These are phyloP conservation scores for Xylaria curta DNA, from an alignment of 495 filamentous ascomycete species.

Conservation along the genomic window DNA sequence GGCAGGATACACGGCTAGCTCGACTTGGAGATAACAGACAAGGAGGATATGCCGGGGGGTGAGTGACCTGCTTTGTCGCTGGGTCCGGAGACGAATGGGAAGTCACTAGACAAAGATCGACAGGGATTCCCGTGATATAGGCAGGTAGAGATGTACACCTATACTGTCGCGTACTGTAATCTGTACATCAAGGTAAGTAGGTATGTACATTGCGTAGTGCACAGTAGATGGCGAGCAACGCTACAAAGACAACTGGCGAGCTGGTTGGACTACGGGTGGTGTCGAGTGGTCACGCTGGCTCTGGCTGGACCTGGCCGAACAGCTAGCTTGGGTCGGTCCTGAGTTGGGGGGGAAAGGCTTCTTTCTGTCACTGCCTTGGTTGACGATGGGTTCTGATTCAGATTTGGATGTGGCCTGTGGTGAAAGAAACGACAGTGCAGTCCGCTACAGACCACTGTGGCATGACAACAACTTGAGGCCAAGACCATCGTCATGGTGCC, in stretches of 20 bases:
- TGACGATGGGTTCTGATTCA: not conserved
- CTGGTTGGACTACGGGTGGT: not conserved
- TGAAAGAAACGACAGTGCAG: constrained; percentile 10
- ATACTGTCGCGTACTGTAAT: not conserved
- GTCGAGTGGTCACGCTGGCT: constrained; percentile 9
- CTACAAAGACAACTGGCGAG: constrained; percentile 12
- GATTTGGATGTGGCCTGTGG: not conserved
- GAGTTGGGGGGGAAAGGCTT: not conserved
- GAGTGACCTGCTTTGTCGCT: constrained; percentile 19
- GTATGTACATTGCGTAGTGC: constrained; percentile 18
- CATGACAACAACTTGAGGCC: constrained; percentile 19
- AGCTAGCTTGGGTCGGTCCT: not conserved
- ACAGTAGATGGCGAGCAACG: not conserved
- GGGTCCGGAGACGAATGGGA: not conserved
- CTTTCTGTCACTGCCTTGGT: constrained; percentile 6
- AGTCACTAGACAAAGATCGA: constrained; percentile 30
- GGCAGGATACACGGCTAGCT: constrained; percentile 19
- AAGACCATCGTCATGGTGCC: constrained; percentile 19
- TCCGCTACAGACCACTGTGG: constrained; percentile 19
- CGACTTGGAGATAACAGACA: constrained; percentile 21
- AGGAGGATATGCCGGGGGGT: not conserved
- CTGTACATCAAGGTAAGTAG: too few relatives aligned
- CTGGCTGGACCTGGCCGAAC: constrained; percentile 3
- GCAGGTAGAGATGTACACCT: constrained; percentile 6
- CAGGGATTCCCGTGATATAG: constrained; percentile 32